These are phyloP conservation scores for Triadica sebifera DNA, from an alignment of 345 rosid genomes.

Conservation along the genomic window DNA sequence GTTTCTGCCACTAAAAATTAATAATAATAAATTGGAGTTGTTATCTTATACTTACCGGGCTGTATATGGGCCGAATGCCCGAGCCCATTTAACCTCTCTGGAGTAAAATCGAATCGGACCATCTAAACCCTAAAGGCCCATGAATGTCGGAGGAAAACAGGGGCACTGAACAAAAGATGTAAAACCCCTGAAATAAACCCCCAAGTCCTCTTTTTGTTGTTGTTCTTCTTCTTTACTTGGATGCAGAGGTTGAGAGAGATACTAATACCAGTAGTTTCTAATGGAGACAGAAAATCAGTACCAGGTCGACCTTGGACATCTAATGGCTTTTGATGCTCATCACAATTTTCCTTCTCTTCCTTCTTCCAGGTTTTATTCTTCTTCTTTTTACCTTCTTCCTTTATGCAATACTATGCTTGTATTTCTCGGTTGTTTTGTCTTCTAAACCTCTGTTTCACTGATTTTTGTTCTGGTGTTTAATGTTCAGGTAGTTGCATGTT, in stretches of 20 bases:
- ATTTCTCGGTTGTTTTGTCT: neutral
- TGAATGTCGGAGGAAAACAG: too few relatives aligned
- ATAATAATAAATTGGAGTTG: too few relatives aligned
- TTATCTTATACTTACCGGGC: too few relatives aligned
- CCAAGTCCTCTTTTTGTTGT: neutral
- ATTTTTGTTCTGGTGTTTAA: neutral
- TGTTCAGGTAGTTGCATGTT: neutral
- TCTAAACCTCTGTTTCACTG: neutral
- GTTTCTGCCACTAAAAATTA: too few relatives aligned
- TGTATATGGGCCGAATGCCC: too few relatives aligned
- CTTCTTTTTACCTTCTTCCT: neutral
- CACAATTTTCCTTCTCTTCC: slow-evolving; percentile 49
- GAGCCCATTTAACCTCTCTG: too few relatives aligned
- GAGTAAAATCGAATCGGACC: too few relatives aligned
- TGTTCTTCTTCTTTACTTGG: neutral
- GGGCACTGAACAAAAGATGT: too few relatives aligned
- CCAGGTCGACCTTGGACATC: slow-evolving; percentile 71
- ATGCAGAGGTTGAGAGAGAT: neutral
- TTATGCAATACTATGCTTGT: neutral
- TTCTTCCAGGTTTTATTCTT: slow-evolving; percentile 55
- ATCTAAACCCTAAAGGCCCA: too few relatives aligned
- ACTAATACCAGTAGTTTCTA: neutral
- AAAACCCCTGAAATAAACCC: neutral
- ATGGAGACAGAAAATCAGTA: slow-evolving; percentile 14
- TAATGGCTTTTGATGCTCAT: slow-evolving; percentile 56